phyloP scores from a whole-genome alignment of 768 basidiomycete genomes.

The Clitopilus passeckerianus region DNA sequence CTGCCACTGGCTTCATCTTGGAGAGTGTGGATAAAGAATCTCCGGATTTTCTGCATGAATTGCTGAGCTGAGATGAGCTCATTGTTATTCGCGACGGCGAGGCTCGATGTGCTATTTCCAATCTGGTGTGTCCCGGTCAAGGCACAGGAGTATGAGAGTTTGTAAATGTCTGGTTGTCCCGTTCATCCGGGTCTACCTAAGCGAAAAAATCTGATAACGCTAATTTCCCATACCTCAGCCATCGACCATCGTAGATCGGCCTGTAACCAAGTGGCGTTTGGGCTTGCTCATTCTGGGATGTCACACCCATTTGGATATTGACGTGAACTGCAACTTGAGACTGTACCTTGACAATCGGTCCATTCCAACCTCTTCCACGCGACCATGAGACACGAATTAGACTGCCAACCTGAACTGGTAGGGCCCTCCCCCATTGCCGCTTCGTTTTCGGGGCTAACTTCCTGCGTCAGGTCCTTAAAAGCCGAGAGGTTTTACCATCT shows the following conservation, averaged over 20 bases:
- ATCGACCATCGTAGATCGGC: slow-evolving; percentile 19
- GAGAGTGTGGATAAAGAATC: neutral
- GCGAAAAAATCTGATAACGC: slow-evolving; percentile 9
- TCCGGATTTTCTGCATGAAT: neutral
- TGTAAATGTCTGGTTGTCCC: neutral
- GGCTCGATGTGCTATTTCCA: neutral
- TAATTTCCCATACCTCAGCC: slow-evolving; percentile 6
- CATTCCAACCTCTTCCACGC: slow-evolving; percentile 25
- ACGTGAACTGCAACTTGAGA: neutral
- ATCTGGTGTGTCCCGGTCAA: neutral
- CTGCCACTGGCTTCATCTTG: neutral
- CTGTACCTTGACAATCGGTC: slow-evolving; percentile 28
- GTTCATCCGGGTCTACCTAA: slow-evolving; percentile 7
- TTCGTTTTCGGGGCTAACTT: slow-evolving; percentile 13
- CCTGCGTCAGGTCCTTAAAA: slow-evolving; percentile 10
- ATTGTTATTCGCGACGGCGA: neutral
- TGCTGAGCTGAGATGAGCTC: neutral
- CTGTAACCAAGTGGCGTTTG: slow-evolving; percentile 22
- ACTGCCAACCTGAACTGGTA: slow-evolving; percentile 9
- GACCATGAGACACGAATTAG: slow-evolving; percentile 24
- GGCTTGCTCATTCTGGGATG: slow-evolving; percentile 10
- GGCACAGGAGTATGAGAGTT: neutral
- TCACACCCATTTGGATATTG: slow-evolving; percentile 15
- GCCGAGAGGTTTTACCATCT: slow-evolving; percentile 6
- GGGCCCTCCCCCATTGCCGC: slow-evolving; percentile 10